phyloP scores from a whole-genome alignment of 208 protist species.

The Acanthamoeba divionensis region DNA sequence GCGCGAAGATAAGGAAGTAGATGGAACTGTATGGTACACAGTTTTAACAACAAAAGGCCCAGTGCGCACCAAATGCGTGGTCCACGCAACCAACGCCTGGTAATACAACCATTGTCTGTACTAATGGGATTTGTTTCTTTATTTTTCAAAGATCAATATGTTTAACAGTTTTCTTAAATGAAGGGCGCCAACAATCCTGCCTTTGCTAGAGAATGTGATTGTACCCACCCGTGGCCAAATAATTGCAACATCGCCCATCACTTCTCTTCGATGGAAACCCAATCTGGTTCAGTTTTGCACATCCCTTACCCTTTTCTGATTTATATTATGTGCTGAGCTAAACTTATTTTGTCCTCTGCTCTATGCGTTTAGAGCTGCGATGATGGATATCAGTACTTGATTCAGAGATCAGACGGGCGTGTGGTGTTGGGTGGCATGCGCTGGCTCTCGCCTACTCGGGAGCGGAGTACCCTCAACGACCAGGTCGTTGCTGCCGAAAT shows the following conservation, averaged over 20 bases:
- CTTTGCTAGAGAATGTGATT: too few species aligned
- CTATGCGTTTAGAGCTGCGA: background rate
- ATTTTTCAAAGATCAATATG: too few species aligned
- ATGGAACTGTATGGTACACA: background rate
- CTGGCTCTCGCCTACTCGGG: constrained; percentile 21
- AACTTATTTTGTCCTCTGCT: too few species aligned
- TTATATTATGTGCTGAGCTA: too few species aligned
- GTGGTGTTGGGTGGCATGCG: constrained; percentile 28
- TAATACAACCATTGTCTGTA: background rate
- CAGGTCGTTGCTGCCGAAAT: background rate
- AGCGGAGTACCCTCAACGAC: background rate
- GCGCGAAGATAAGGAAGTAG: background rate
- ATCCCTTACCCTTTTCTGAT: too few species aligned
- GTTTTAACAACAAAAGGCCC: background rate
- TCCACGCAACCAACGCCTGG: constrained; percentile 46
- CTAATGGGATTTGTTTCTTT: too few species aligned
- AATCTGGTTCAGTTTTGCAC: too few species aligned
- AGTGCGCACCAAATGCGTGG: background rate
- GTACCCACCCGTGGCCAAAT: too few species aligned
- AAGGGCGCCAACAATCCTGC: too few species aligned
- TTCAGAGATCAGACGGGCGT: background rate
- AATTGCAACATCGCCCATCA: too few species aligned
- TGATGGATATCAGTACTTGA: constrained; percentile 42
- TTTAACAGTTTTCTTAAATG: too few species aligned
- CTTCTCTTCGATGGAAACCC: too few species aligned